phyloP scores from a whole-genome alignment of 257 asterid genomes.

The Mitragyna speciosa region DNA sequence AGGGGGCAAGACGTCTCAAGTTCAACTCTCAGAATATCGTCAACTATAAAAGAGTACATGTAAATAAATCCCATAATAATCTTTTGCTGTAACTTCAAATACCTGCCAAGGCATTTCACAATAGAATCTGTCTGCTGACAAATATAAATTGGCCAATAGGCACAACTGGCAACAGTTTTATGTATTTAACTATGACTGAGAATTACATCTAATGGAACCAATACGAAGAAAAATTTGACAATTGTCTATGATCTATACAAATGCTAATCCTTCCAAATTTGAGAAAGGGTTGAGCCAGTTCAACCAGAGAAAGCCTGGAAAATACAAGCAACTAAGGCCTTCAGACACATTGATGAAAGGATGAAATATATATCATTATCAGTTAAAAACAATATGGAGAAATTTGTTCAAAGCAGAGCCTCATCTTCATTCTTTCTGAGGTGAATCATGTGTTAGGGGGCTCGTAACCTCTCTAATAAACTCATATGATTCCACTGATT shows the following conservation, averaged over 20 bases:
- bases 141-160: background rate
- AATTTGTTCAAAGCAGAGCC: background rate
- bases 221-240: background rate
- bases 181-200: background rate
- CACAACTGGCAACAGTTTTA: no score
- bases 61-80: background rate
- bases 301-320: background rate
- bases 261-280: background rate
- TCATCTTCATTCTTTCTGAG: constrained; percentile 28
- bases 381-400: background rate
- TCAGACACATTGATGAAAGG: background rate
- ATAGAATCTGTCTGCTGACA: background rate
- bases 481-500: constrained; percentile 44
- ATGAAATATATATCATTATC: background rate
- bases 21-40: constrained; percentile 83
- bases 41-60: no score
- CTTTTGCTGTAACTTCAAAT: background rate
- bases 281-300: background rate
- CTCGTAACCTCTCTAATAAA: constrained; percentile 29
- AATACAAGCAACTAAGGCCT: background rate
- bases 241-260: background rate
- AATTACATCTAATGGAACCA: background rate
- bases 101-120: background rate
- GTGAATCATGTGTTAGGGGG: constrained; percentile 27
- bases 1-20: constrained; percentile 52